phyloP scores from a whole-genome alignment of 768 basidiomycete genomes.

The Leccinum incarnatum region DNA sequence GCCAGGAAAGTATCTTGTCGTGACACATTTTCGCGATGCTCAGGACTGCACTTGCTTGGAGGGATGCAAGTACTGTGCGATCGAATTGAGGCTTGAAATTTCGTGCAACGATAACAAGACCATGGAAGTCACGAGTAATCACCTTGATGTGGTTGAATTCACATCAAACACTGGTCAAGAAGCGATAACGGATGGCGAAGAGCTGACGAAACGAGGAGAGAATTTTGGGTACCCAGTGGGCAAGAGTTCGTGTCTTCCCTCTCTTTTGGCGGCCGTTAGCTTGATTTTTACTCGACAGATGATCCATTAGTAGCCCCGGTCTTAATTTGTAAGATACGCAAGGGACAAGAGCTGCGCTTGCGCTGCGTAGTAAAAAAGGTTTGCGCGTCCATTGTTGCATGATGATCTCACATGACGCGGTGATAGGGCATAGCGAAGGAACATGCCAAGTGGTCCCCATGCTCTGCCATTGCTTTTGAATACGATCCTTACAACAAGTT shows the following conservation, averaged over 20 bases:
- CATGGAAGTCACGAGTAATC: slow-evolving; percentile 83
- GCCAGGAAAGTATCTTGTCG: not conserved
- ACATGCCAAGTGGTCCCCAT: slow-evolving; percentile 98
- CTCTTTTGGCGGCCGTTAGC: slow-evolving; percentile 3
- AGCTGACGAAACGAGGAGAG: slow-evolving; percentile 68
- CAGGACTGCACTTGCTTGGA: slow-evolving; percentile 92
- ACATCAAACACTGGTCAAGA: slow-evolving; percentile 38
- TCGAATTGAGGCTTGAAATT: slow-evolving; percentile 77
- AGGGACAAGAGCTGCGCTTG: slow-evolving; percentile 87
- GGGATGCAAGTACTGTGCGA: slow-evolving; percentile 83
- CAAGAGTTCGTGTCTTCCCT: slow-evolving; percentile 53
- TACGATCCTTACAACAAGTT: slow-evolving; percentile 98
- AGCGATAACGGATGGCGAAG: slow-evolving; percentile 52
- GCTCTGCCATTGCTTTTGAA: slow-evolving; percentile 92
- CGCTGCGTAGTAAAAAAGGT: slow-evolving; percentile 93
- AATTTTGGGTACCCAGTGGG: slow-evolving; percentile 83
- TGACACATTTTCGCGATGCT: slow-evolving; percentile 5
- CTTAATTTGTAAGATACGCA: slow-evolving; percentile 87
- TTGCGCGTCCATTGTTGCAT: slow-evolving; percentile 12
- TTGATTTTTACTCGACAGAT: slow-evolving; percentile 37
- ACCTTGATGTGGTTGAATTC: slow-evolving; percentile 63
- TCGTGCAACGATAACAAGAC: slow-evolving; percentile 69
- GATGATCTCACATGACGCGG: not conserved
- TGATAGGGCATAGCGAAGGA: slow-evolving; percentile 95
- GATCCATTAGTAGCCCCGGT: slow-evolving; percentile 65